Conservation (phyloP, 73 alveolate genomes). For the Paramecium sonneborni region DNA sequence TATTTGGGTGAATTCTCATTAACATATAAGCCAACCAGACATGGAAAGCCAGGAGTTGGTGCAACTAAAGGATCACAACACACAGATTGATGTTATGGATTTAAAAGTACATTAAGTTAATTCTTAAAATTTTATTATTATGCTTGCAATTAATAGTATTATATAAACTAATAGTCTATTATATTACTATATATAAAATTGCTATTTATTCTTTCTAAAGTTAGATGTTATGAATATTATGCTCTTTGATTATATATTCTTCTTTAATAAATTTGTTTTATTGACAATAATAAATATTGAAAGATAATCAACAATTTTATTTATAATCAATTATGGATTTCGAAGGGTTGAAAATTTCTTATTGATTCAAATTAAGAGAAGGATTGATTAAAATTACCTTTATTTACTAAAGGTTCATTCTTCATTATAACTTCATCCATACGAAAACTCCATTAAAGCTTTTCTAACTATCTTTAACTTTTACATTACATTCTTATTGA, state of each 20-base stretch:
- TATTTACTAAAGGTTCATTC: background rate
- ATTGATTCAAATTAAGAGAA: background rate
- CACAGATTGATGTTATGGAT: slow-evolving; percentile 53
- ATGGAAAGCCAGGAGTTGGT: slow-evolving; percentile 86
- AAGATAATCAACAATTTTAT: background rate
- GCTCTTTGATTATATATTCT: too few species aligned
- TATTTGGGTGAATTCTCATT: slow-evolving; percentile 79
- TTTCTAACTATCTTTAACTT: background rate
- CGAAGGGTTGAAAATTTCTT: background rate
- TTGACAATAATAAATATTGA: too few species aligned
- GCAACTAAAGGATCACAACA: slow-evolving; percentile 71
- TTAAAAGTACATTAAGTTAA: background rate
- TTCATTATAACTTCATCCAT: background rate
- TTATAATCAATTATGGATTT: background rate
- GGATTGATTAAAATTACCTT: background rate
- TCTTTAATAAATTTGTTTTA: too few species aligned
- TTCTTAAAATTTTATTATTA: background rate
- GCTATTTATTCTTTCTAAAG: background rate
- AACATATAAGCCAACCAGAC: slow-evolving; percentile 77
- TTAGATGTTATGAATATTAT: too few species aligned
- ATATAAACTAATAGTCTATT: too few species aligned
- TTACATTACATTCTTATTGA: background rate
- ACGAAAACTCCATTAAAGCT: background rate
- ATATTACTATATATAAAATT: background rate
- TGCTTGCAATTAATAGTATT: background rate